phyloP scores from a whole-genome alignment of 768 basidiomycete species.

The Suillus hirtellus region DNA sequence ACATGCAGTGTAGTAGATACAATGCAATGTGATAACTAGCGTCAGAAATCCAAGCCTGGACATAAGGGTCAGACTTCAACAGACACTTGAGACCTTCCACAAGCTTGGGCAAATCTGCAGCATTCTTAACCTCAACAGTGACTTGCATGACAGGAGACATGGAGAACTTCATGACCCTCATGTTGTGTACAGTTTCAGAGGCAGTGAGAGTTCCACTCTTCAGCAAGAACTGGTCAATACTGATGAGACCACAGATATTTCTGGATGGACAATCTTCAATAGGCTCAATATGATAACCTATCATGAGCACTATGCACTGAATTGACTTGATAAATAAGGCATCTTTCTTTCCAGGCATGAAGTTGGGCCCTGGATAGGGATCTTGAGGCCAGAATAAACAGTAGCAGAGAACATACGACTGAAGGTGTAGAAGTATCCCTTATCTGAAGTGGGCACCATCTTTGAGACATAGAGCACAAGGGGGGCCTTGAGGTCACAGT shows the following conservation, averaged over 20 bases:
- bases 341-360: too few species aligned
- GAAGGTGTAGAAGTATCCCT: constrained; percentile 99
- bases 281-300: constrained; percentile 98
- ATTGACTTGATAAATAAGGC: constrained; percentile 72
- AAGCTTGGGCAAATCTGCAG: constrained; percentile 89
- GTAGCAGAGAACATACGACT: constrained; percentile 99
- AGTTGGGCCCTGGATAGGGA: constrained; percentile 98
- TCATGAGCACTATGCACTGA: constrained; percentile 99
- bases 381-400: constrained; percentile 94
- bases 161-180: constrained; percentile 98
- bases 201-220: constrained; percentile 98
- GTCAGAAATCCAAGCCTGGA: constrained; percentile 90
- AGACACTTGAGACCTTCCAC: constrained; percentile 99
- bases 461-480: constrained; percentile 98
- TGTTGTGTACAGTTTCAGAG: constrained; percentile 99
- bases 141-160: too few species aligned
- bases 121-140: too few species aligned
- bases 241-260: constrained; percentile 98
- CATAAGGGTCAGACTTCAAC: constrained; percentile 99
- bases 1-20: too few species aligned
- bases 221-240: constrained; percentile 99
- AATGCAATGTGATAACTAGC: constrained; percentile 90
- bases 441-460: constrained; percentile 50
- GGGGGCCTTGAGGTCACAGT: constrained; percentile 95
- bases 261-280: constrained; percentile 99